Percentiles rank a stretch among this genome's conserved stretches.
Evolutionary conservation across 495 filamentous ascomycete genomes (phyloP).

Genomic region (Astrothelium macrocarpum): DNA sequence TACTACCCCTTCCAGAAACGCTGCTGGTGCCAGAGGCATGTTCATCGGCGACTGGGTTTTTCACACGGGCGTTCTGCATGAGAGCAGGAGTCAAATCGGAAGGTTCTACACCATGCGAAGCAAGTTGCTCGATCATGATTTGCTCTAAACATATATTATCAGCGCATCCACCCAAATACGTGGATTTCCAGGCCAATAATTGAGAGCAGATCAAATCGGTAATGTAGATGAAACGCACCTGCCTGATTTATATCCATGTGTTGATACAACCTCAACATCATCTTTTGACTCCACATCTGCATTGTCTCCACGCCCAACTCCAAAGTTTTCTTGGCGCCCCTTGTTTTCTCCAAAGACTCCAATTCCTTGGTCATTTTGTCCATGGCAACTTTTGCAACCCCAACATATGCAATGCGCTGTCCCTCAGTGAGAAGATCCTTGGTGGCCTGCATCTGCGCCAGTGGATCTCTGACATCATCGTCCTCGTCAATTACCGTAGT

Average conservation of each 20-base stretch:
- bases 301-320: conserved; percentile 61
- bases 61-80: conserved; percentile 88
- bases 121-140: conserved; percentile 97
- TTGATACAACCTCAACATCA: conserved; percentile 84
- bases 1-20: conserved; percentile 8
- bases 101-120: conserved; percentile 80
- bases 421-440: conserved; percentile 92
- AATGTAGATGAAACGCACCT: conserved; percentile 20
- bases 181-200: background rate
- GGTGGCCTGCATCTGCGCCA: conserved; percentile 88
- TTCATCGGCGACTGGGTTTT: conserved; percentile 72
- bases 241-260: conserved; percentile 91
- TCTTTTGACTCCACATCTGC: conserved; percentile 95
- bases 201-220: background rate
- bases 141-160: conserved; percentile 53
- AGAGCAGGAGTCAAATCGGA: conserved; percentile 71
- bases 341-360: conserved; percentile 43
- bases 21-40: conserved; percentile 12
- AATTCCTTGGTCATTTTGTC: conserved; percentile 62
- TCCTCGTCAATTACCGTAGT: conserved; percentile 68
- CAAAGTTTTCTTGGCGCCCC: conserved; percentile 56
- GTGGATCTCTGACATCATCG: conserved; percentile 56
- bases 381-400: conserved; percentile 70
- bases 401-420: conserved; percentile 93
- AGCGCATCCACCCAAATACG: background rate